Evolutionary conservation across 176 grass and related monocot genomes (phyloP).

Genomic region (Lolium rigidum): DNA sequence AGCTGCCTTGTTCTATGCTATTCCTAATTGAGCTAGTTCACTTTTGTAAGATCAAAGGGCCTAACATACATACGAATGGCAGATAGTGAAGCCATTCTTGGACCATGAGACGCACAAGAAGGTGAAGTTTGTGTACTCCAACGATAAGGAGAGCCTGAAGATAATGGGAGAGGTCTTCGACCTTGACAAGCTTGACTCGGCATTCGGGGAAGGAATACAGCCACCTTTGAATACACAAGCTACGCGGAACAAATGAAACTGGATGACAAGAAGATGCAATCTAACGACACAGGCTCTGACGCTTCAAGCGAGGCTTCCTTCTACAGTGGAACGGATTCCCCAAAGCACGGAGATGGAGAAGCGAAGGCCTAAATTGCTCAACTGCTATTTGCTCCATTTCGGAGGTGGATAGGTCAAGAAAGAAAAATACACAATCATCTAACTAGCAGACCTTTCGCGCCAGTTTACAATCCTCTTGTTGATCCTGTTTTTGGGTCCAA

Average conservation of each 20-base stretch:
- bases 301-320: constrained; percentile 68
- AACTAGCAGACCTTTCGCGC: background rate
- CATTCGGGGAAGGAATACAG: constrained; percentile 66
- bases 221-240: constrained; percentile 62
- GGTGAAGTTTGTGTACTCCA: constrained; percentile 80
- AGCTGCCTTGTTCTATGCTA: background rate
- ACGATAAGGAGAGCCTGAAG: constrained; percentile 75
- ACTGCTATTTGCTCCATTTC: background rate
- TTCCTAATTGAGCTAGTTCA: background rate
- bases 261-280: constrained; percentile 71
- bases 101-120: constrained; percentile 79
- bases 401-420: background rate
- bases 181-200: constrained; percentile 65
- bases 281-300: constrained; percentile 37
- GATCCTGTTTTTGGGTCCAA: background rate
- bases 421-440: constrained; percentile 25
- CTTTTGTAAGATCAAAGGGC: background rate
- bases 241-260: constrained; percentile 65
- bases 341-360: constrained; percentile 34
- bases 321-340: constrained; percentile 53
- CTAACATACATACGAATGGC: constrained; percentile 44
- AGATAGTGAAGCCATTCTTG: constrained; percentile 85
- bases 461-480: constrained; percentile 21
- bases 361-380: background rate
- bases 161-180: constrained; percentile 81